These are phyloP conservation scores for Diaporthe eres DNA, from an alignment of 2,329 filamentous ascomycete species.

Conservation along the genomic window DNA sequence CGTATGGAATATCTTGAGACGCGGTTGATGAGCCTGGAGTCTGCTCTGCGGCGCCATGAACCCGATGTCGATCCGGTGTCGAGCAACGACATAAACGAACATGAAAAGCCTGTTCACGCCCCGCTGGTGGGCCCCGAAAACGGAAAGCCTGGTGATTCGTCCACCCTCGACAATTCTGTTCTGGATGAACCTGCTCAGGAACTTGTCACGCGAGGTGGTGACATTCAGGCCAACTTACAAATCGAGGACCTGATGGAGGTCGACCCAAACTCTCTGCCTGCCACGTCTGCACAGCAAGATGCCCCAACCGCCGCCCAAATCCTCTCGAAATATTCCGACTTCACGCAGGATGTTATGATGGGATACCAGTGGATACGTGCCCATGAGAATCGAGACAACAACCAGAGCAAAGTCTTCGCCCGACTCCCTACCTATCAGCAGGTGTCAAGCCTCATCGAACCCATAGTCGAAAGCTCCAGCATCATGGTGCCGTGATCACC, in stretches of 20 bases:
- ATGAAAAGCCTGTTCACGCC: background rate
- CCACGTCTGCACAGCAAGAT: no score
- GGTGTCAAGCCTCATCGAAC: background rate
- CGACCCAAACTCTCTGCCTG: no score
- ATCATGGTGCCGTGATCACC: background rate
- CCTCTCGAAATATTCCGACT: background rate
- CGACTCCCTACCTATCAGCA: background rate
- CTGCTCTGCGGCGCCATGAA: background rate
- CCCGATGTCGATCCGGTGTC: background rate
- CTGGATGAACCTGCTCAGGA: background rate
- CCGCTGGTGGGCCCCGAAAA: background rate
- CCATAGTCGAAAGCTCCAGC: background rate
- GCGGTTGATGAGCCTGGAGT: background rate
- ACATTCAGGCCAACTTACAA: background rate
- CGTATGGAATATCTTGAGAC: background rate
- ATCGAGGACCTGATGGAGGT: no score
- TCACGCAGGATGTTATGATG: background rate
- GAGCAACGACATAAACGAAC: background rate
- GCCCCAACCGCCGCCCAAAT: background rate
- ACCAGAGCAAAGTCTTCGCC: background rate
- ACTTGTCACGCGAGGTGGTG: accelerated
- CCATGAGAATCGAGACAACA: background rate
- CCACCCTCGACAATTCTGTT: background rate
- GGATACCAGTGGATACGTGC: background rate
- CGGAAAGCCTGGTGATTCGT: background rate